Conservation (phyloP, 148 eudicot genomes). For the Heliosperma pusillum region DNA sequence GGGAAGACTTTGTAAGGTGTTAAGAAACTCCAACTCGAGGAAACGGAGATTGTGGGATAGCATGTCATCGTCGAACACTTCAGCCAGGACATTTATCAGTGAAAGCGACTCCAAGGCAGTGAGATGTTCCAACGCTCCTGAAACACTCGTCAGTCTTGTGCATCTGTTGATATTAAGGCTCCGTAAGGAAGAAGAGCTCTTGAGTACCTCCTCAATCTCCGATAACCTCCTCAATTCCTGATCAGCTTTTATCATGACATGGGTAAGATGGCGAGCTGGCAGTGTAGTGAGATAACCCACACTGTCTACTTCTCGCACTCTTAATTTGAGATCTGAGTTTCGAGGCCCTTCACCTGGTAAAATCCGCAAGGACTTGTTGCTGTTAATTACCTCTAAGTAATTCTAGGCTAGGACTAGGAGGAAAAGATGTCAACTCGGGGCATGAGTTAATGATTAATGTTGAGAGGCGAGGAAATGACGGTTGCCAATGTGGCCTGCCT, state of each 20-base stretch:
- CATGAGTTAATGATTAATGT: not conserved
- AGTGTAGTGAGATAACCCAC: not conserved
- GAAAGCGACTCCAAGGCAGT: conserved; percentile 15
- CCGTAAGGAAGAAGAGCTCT: conserved; percentile 10
- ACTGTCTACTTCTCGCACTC: not conserved
- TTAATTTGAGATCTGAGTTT: not conserved
- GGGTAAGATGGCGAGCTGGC: not conserved
- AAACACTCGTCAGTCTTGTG: not conserved
- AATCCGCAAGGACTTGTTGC: not conserved
- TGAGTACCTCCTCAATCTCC: conserved; percentile 11
- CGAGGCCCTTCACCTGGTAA: not conserved
- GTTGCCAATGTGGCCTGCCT: not conserved
- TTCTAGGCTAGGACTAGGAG: conserved; percentile 21
- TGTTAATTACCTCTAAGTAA: not conserved
- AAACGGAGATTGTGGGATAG: conserved; percentile 19
- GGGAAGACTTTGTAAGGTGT: not conserved
- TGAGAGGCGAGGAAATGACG: conserved; percentile 16
- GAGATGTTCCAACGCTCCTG: conserved; percentile 18
- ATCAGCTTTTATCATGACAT: not conserved
- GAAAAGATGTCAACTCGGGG: conserved; percentile 8
- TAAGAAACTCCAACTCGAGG: not conserved
- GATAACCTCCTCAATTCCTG: not conserved
- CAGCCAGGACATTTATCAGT: not conserved
- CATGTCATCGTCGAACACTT: not conserved
- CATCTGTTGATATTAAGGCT: not conserved